Conservation (phyloP, 2,329 filamentous ascomycete species). For the Colletotrichum sp. region DNA sequence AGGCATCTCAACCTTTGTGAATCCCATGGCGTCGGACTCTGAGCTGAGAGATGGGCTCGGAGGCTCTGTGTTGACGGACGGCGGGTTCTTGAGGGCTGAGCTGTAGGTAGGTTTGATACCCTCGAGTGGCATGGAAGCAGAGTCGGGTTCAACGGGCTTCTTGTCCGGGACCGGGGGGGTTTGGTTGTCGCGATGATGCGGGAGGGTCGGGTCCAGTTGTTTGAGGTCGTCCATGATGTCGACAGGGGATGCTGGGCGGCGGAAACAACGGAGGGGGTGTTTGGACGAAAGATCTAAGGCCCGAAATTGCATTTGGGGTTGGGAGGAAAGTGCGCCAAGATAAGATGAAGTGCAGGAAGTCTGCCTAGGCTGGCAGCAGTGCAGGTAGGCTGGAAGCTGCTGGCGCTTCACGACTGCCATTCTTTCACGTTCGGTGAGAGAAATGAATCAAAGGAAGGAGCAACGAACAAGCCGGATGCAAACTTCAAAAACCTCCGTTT, state of each 20-base stretch:
- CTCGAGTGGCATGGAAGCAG: not conserved
- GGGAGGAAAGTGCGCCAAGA: not conserved
- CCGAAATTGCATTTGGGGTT: not conserved
- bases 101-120: not conserved
- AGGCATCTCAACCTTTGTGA: slow-evolving; percentile 11
- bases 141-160: not conserved
- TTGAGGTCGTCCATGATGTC: slow-evolving; percentile 23
- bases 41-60: not conserved
- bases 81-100: not conserved
- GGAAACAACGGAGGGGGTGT: not conserved
- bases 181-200: not conserved
- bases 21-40: slow-evolving; percentile 1
- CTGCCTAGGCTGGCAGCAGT: not conserved
- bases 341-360: not conserved
- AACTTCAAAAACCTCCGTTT: not conserved
- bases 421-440: not conserved
- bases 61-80: not conserved
- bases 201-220: not conserved
- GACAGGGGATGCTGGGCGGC: not conserved
- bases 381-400: not conserved
- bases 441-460: not conserved
- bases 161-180: not conserved
- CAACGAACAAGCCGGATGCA: not conserved
- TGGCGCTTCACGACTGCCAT: not conserved
- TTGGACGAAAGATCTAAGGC: not conserved